Evolutionary conservation across 140 eudicot species (phyloP).

Genomic region (Flaveria floridana): DNA sequence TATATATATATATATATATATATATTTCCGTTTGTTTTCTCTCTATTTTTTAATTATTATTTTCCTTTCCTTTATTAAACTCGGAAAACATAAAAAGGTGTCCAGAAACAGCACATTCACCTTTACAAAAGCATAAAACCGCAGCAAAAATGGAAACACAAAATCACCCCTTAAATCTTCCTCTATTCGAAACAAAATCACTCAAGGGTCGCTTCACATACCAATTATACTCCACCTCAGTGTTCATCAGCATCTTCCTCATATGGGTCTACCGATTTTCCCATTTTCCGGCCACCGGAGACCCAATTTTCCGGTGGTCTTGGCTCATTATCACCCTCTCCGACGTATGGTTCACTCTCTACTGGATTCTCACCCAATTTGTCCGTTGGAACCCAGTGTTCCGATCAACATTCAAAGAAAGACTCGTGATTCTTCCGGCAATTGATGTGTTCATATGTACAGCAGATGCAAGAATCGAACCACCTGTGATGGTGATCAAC

Average conservation of each 20-base stretch:
- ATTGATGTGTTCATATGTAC: conserved; percentile 22
- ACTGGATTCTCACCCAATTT: conserved; percentile 28
- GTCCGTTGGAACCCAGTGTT: conserved; percentile 21
- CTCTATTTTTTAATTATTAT: too few species aligned
- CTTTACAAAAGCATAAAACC: too few species aligned
- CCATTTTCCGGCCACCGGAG: conserved; percentile 16
- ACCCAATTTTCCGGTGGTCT: conserved; percentile 11
- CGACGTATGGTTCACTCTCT: conserved; percentile 23
- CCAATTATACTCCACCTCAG: conserved; percentile 21
- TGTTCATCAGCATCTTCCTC: conserved; percentile 2
- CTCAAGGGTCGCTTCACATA: conserved; percentile 15
- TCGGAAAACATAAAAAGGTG: too few species aligned
- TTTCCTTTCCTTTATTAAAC: too few species aligned
- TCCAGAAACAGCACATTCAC: too few species aligned
- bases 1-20: too few species aligned
- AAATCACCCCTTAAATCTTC: not conserved
- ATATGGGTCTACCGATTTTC: conserved; percentile 19
- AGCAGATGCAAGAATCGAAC: conserved; percentile 14
- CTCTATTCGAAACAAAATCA: conserved; percentile 23
- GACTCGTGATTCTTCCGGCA: conserved; percentile 1
- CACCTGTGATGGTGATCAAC: conserved; percentile 24
- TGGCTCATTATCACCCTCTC: not conserved
- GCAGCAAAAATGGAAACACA: not conserved
- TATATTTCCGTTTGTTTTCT: too few species aligned
- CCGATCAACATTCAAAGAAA: conserved; percentile 18